A percentile compares a stretch with the other conserved stretches of the same genome.
These are phyloP conservation scores for Spiraea crenata DNA, from an alignment of 331 rosid genomes.

Conservation along the genomic window DNA sequence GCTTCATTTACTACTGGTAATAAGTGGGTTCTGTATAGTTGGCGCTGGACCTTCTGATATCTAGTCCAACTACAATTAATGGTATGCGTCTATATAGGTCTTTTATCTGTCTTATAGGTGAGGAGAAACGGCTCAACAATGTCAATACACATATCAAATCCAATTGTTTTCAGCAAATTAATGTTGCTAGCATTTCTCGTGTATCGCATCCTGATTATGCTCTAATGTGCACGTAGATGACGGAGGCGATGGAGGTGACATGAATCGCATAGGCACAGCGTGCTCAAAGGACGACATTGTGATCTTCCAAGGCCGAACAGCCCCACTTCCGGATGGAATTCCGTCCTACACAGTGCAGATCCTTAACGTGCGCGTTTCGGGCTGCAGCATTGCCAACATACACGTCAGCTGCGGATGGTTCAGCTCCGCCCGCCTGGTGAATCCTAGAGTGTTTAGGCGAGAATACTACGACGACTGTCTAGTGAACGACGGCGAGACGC, in stretches of 20 bases:
- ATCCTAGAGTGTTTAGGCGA: conserved; percentile 49
- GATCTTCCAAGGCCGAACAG: conserved; percentile 45
- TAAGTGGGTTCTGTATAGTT: not conserved
- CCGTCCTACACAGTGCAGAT: conserved; percentile 55
- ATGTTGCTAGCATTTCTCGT: no score
- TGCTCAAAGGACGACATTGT: conserved; percentile 50
- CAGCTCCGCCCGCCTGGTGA: conserved; percentile 57
- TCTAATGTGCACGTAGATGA: conserved; percentile 16
- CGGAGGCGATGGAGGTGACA: conserved; percentile 12
- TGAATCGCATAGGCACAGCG: conserved; percentile 27
- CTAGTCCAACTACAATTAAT: not conserved
- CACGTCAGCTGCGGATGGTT: conserved; percentile 66
- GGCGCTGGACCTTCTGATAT: not conserved
- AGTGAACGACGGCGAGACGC: conserved; percentile 44
- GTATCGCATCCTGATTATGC: no score
- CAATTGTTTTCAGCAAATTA: no score
- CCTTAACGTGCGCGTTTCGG: conserved; percentile 39
- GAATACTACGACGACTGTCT: conserved; percentile 54
- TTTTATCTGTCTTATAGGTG: not conserved
- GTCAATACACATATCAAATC: no score
- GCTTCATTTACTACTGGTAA: not conserved
- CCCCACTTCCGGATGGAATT: conserved; percentile 58
- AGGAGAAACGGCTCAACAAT: not conserved
- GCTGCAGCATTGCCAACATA: conserved; percentile 52
- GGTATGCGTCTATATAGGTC: not conserved